Base-by-base conservation (phyloP, 495 filamentous ascomycete genomes). In the Hyaloscypha variabilis region DNA sequence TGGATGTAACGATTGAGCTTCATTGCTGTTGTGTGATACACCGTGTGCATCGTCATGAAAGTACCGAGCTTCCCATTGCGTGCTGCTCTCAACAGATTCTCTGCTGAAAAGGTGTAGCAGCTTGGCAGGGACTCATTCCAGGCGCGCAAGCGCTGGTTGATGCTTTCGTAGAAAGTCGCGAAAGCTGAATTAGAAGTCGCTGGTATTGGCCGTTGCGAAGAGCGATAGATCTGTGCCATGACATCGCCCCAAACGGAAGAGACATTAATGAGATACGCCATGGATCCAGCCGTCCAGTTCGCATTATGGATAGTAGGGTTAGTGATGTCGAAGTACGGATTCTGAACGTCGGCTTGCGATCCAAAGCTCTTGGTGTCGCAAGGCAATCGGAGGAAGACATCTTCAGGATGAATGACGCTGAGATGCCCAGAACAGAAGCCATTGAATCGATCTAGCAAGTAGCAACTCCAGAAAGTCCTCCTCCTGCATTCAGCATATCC, bases 401-500 rank as follows among this genome's bases (percentile, higher is more conserved):
- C 82, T 71, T 89, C 83, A 5, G 76, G 62, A 57, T 81, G 76
- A 63, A 85, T 73, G 42, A 78, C 70, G 63, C 74, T 79, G 17
- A 77, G 60, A 11, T 79, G 76, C 8, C 78, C 81, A 6, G 82
- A 79, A 62, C 82, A 85, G 62, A 86, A 82, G 30, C 82, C 84
- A 34, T 81, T 86, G 29, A 88, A 78, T 30, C 87, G 83, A 78
- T 91, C 88, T 68, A 87, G 76, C 59, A 89, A 62, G 65, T 85
- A 90, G 31, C 82, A 79, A 17, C 84, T 82, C 89, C 88, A 91
- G 71, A 90, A 90, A 0, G 86, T 90, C 56, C 88, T 77, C 36
- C 88, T 80, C 50, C 86, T 81, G 71, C 87, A 88, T 73, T 92
- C 89, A 8, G 83, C 81, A 71, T 87, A 79, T 17, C 82, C 85